phyloP scores from a whole-genome alignment of 2,329 filamentous ascomycete species.

The Paecilomyces niveus region DNA sequence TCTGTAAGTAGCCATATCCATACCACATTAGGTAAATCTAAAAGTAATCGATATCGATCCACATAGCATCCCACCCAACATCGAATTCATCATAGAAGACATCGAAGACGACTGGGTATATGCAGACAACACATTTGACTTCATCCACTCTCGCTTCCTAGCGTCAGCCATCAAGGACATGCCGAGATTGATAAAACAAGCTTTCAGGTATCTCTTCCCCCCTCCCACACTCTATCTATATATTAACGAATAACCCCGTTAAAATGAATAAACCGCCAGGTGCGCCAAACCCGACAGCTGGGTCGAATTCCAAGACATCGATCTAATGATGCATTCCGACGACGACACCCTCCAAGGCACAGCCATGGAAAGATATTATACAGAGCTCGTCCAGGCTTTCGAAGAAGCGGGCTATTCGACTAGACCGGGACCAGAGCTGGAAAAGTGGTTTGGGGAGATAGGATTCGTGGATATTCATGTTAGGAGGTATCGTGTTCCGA shows the following conservation, averaged over 20 bases:
- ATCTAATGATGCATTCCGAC: background rate
- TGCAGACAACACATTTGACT: slow-evolving; percentile 51
- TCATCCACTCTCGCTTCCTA: slow-evolving; percentile 51
- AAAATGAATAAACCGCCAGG: background rate
- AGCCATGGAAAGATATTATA: slow-evolving; percentile 5
- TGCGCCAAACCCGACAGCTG: background rate
- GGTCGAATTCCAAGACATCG: background rate
- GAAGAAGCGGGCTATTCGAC: background rate
- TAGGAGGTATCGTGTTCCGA: background rate
- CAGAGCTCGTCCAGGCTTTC: background rate
- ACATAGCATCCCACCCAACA: slow-evolving; percentile 44
- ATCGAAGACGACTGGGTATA: slow-evolving; percentile 48
- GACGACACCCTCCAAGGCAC: slow-evolving; percentile 2
- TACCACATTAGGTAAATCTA: background rate
- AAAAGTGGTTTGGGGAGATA: slow-evolving; percentile 1
- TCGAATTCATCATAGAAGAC: slow-evolving; percentile 51
- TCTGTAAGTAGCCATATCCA: background rate
- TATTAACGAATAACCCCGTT: background rate
- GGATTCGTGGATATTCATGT: slow-evolving; percentile 2
- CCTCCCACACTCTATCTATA: too few species aligned
- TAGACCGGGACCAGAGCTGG: background rate
- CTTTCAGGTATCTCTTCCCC: slow-evolving; percentile 34
- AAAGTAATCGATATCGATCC: background rate
- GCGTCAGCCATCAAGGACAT: slow-evolving; percentile 52
- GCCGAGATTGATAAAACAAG: slow-evolving; percentile 41